Percentiles rank a stretch among this genome's conserved stretches.
Evolutionary conservation across 2,329 filamentous ascomycete species (phyloP).

Genomic region (Penicillium glabrum): DNA sequence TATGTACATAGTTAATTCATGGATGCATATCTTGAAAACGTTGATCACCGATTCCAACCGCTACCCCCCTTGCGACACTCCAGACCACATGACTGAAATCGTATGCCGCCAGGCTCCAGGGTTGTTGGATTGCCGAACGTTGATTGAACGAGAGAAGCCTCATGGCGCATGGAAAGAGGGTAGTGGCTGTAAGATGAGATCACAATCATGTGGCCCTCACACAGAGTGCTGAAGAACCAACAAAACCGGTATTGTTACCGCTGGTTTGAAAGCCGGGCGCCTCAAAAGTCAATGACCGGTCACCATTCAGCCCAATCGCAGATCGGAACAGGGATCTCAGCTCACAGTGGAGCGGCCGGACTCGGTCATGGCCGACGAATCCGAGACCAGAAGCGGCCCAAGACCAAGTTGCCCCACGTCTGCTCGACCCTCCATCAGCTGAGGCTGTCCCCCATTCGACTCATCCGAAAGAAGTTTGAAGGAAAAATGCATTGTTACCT

Average conservation of each 20-base stretch:
- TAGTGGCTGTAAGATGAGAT: conserved; percentile 18
- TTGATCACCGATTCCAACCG: conserved; percentile 2
- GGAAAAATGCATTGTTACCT: conserved; percentile 4
- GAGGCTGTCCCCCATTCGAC: conserved; percentile 22
- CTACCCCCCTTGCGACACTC: neutral
- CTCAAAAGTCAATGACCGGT: conserved; percentile 34
- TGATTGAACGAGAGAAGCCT: conserved; percentile 15
- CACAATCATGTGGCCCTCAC: conserved; percentile 7
- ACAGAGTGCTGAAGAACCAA: conserved; percentile 4
- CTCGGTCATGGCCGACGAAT: conserved; percentile 32
- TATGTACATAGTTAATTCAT: neutral
- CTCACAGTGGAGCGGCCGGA: conserved; percentile 27
- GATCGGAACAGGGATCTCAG: conserved; percentile 40
- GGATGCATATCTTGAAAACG: neutral
- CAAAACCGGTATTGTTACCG: conserved; percentile 10
- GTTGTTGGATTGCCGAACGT: conserved; percentile 6
- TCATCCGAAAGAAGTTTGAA: conserved; percentile 13
- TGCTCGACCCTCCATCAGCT: conserved; percentile 36
- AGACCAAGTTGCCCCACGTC: conserved; percentile 32
- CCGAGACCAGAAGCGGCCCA: conserved; percentile 28
- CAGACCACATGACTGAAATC: conserved; percentile 25
- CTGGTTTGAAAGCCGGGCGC: conserved; percentile 17
- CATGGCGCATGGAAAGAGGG: conserved; percentile 6
- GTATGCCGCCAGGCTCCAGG: conserved; percentile 25
- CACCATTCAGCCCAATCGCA: conserved; percentile 39